Conservation (phyloP, 2,329 filamentous ascomycete genomes). For the Clonostachys byssicola region DNA sequence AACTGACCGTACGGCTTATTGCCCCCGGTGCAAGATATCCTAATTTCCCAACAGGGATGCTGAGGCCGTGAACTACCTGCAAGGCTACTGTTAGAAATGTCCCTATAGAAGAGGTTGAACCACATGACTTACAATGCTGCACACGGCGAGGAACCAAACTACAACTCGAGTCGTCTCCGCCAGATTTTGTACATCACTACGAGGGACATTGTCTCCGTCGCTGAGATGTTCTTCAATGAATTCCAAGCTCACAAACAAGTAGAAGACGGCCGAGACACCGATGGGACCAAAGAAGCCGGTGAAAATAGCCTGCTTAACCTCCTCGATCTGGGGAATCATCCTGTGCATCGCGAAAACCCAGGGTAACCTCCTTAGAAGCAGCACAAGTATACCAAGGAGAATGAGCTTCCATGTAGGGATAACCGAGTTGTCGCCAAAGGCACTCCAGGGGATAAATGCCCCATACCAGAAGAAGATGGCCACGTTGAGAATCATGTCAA, state of each 20-base stretch:
- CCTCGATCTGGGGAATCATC: slow-evolving; percentile 73
- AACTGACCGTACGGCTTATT: slow-evolving; percentile 18
- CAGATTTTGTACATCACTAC: slow-evolving; percentile 63
- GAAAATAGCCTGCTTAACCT: slow-evolving; percentile 71
- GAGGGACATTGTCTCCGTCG: slow-evolving; percentile 50
- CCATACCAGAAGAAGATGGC: slow-evolving; percentile 90
- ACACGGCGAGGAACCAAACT: slow-evolving; percentile 83
- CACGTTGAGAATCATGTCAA: slow-evolving; percentile 92
- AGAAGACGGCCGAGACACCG: slow-evolving; percentile 86
- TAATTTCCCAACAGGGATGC: slow-evolving; percentile 71
- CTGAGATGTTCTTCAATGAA: slow-evolving; percentile 56
- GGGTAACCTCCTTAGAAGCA: slow-evolving; percentile 74
- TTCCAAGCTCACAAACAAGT: slow-evolving; percentile 76
- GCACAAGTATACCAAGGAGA: slow-evolving; percentile 67
- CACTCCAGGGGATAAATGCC: slow-evolving; percentile 75
- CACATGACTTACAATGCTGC: slow-evolving; percentile 65
- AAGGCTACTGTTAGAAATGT: background rate
- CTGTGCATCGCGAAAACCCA: slow-evolving; percentile 71
- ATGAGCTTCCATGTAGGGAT: slow-evolving; percentile 73
- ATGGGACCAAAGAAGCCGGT: slow-evolving; percentile 93
- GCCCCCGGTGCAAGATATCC: slow-evolving; percentile 60
- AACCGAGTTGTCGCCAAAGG: slow-evolving; percentile 62
- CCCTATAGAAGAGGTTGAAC: background rate
- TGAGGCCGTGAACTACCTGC: slow-evolving; percentile 71
- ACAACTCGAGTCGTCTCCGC: slow-evolving; percentile 65